Base-by-base conservation (phyloP, 164 flowering plant genomes). In the Vitis cinerea region DNA sequence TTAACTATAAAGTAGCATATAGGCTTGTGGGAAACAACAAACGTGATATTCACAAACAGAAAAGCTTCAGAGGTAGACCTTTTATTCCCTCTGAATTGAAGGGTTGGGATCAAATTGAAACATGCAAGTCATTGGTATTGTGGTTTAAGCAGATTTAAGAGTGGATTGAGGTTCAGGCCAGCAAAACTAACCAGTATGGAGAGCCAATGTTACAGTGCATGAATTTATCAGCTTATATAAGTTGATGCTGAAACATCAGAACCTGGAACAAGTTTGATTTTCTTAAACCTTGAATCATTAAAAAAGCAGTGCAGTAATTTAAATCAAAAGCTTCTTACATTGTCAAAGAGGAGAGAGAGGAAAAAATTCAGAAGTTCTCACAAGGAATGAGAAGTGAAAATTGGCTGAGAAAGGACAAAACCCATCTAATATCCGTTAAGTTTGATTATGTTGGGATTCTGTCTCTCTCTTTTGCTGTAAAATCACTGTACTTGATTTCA, bases 381-480 rank as follows among this genome's bases (percentile, higher is more conserved):
- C 80, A 74, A 86, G 89, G 55, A 14, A 81, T 83, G 84, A 86
- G 85, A 76, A 68, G 16, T 9, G 12, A 15, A 59, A 27, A 10
- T 55, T 14, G 10, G 52, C 48, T 3, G 14, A 56, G 1, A 19
- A 14, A 16, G 10, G 15, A 14, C 50, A 17, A 58, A 59, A 53
- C 37, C 29, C 56, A 11, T 37, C 37, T 58, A 15, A 31, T 19
- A 16, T 57, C 30, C 10, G 6, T 47, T 47, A 2, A 44, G 27
- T 68, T 48, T 61, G 10, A 53, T 76, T 60, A 90, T 64, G 92
- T 88, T 66, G 96, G 96, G 65, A 59, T 48, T 68, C 16, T 61
- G 61, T 65, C 23, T 7, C 59, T 53, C n/a, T 66, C 62, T 58
- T 54, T 60, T 23, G 74, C 56, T 13, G 63, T 49, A 30, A 64